Base-by-base conservation (phyloP, 805 yeast species). In the Candida boidinii region DNA sequence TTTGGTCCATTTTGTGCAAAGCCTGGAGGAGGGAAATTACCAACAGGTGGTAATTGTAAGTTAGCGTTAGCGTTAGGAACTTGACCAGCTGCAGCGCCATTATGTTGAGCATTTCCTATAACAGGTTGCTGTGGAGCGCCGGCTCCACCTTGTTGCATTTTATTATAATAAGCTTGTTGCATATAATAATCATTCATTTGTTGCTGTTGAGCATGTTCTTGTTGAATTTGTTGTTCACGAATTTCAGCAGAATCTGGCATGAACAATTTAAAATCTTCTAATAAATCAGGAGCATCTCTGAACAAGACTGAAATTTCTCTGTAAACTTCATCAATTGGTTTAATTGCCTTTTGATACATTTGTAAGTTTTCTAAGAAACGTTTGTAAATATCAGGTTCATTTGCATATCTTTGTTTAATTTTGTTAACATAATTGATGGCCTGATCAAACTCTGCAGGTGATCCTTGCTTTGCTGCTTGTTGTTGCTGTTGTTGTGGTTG, bases 401-500 rank as follows among this genome's bases (percentile, higher is more conserved):
- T 73, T 15, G 94, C 82, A 56, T 87, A 92, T 41, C 97, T 73
- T 35, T 87, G 88, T 56, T 94, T 94, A 53, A 92, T 92, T 60
- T 88, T 87, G 64, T 92, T 92, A 39, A 92, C 99, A 50, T 92
- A 92, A 45, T 80, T 81, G 42, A 92, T 92, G 14, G 98, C 98
- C 55, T 92, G 96, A 54, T 90, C 88, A 65, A 92, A 90, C 60
- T 92, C 97, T 13, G 87, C 90, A 30, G 94, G 96, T 2, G 74
- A 70, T 7, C 76, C 49, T 49, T 61, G 55, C 37, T 55, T 53
- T 22, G 43, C 26, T n/a, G 45, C 51, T 19, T 33, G 46, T 30
- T 34, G 38, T 25, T 30, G 47, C 18, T 38, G 43, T 15, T 34
- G 40, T 21, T 33, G 47, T 15, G 30, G 45, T 18, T 39, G 49